These are phyloP conservation scores for Entomortierella parvispora DNA, from an alignment of 192 early-diverging fungal species.

Conservation along the genomic window DNA sequence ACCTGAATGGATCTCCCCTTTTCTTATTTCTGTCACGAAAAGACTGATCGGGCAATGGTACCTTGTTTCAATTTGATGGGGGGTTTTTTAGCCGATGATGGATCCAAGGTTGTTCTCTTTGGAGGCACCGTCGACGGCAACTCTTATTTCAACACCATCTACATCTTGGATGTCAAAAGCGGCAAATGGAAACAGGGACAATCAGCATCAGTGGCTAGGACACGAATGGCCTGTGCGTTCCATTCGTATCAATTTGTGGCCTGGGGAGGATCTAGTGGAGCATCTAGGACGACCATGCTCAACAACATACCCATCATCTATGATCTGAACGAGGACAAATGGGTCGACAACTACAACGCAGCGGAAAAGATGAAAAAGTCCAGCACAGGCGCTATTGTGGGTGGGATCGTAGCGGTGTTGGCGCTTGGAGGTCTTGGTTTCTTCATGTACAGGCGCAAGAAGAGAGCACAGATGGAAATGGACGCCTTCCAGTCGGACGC, in stretches of 20 bases:
- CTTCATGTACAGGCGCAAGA: conserved; percentile 2
- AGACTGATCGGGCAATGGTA: too few species aligned
- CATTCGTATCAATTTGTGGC: conserved; percentile 36
- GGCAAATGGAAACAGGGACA: conserved; percentile 44
- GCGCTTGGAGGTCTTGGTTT: not conserved
- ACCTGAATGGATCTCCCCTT: too few species aligned
- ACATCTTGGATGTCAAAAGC: conserved; percentile 30
- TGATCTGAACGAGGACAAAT: conserved; percentile 22
- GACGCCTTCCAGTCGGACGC: conserved; percentile 10
- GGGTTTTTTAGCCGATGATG: conserved; percentile 34
- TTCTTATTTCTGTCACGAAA: not conserved
- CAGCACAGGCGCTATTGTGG: conserved; percentile 8
- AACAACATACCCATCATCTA: conserved; percentile 27
- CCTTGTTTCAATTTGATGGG: not conserved
- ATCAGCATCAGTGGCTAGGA: conserved; percentile 9
- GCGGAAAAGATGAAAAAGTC: not conserved
- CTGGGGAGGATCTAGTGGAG: conserved; percentile 30
- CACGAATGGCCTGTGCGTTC: conserved; percentile 32
- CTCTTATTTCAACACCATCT: conserved; percentile 23
- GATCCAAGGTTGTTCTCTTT: conserved; percentile 34
- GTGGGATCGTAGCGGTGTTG: conserved; percentile 8
- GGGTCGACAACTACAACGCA: conserved; percentile 26
- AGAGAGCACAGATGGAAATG: not conserved
- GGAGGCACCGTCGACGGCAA: conserved; percentile 25
- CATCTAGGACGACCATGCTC: conserved; percentile 22